A percentile compares a stretch with the other conserved stretches of the same genome.
Conservation (phyloP, 306 rosid species). For the Nissolia schottii region DNA sequence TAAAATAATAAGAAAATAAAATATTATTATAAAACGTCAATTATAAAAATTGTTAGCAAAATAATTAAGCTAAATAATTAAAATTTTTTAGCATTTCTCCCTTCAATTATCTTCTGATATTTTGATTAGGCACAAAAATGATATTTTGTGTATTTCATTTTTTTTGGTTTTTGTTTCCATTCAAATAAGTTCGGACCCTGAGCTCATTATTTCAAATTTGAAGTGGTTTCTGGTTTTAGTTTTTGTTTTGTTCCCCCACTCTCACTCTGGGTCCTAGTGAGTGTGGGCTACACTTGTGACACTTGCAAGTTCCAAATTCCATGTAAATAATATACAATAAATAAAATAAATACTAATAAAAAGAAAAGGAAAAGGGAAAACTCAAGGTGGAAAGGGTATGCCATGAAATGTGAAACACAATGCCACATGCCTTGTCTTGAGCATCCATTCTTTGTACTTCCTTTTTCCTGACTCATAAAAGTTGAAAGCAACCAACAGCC, state of each 20-base stretch:
- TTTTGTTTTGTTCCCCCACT: constrained; percentile 27
- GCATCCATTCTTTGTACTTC: constrained; percentile 77
- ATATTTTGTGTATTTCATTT: neutral
- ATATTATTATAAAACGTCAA: no score
- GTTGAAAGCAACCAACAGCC: constrained; percentile 78
- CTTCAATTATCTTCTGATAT: no score
- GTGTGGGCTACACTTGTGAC: constrained; percentile 27
- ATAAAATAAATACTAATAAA: neutral
- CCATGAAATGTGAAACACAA: constrained; percentile 93
- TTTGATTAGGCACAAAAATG: no score
- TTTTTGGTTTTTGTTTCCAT: neutral
- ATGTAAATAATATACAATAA: neutral
- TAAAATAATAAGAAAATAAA: no score
- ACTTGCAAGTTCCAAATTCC: neutral
- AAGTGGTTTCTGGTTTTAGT: neutral
- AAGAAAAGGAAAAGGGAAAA: constrained; percentile 17
- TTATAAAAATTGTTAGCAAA: no score
- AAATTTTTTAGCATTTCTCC: no score
- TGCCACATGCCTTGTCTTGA: constrained; percentile 74
- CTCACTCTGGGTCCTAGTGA: constrained; percentile 18
- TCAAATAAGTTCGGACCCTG: neutral
- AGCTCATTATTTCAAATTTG: constrained; percentile 12
- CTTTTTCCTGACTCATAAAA: constrained; percentile 50
- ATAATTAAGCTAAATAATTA: no score
- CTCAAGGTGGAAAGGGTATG: constrained; percentile 54